Percentiles rank a stretch among this genome's conserved stretches.
Evolutionary conservation across 495 filamentous ascomycete species (phyloP).

Genomic region (Darksidea phi): DNA sequence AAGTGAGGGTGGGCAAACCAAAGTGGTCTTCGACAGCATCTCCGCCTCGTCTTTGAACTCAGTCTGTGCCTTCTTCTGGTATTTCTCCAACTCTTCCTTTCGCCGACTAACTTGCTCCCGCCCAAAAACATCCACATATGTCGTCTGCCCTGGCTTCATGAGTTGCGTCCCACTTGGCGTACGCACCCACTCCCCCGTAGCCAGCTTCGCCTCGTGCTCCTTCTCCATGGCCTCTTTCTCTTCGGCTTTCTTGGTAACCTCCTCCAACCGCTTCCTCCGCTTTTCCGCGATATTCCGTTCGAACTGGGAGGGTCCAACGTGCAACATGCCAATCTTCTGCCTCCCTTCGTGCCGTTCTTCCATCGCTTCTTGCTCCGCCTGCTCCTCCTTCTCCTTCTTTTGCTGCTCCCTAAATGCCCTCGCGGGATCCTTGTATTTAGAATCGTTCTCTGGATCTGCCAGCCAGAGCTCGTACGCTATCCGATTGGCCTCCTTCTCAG

Average conservation of each 20-base stretch:
- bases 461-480: slow-evolving; percentile 33
- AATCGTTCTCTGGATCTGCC: slow-evolving; percentile 46
- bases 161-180: slow-evolving; percentile 49
- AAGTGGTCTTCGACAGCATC: slow-evolving; percentile 11
- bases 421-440: slow-evolving; percentile 42
- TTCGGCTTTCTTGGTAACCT: slow-evolving; percentile 49
- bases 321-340: slow-evolving; percentile 32
- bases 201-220: slow-evolving; percentile 46
- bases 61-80: slow-evolving; percentile 6
- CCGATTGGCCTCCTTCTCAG: slow-evolving; percentile 55
- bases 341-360: slow-evolving; percentile 45
- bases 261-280: slow-evolving; percentile 26
- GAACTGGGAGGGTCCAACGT: slow-evolving; percentile 39
- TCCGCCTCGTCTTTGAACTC: slow-evolving; percentile 20
- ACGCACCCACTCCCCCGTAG: slow-evolving; percentile 45
- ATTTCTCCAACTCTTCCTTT: slow-evolving; percentile 15
- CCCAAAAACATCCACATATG: slow-evolving; percentile 34
- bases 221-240: slow-evolving; percentile 47
- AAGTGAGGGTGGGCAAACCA: slow-evolving; percentile 12
- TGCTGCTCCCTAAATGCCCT: slow-evolving; percentile 17
- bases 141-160: slow-evolving; percentile 46
- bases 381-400: slow-evolving; percentile 24
- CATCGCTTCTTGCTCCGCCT: slow-evolving; percentile 43
- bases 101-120: slow-evolving; percentile 17
- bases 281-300: slow-evolving; percentile 25